Evolutionary conservation across 164 flowering plant species (phyloP).

Genomic region (Berberis vulgaris): DNA sequence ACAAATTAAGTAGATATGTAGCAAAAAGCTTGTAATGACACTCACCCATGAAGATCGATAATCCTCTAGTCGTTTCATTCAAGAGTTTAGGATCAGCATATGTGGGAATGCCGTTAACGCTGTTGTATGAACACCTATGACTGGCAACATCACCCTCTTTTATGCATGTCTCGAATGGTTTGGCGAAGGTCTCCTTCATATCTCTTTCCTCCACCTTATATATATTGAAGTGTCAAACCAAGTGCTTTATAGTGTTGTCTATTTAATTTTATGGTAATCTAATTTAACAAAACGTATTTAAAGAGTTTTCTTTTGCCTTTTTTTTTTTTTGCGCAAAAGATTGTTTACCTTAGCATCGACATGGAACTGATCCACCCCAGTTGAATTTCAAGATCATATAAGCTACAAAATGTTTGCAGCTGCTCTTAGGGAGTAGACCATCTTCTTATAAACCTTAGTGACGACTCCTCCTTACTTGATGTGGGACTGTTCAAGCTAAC

Average conservation of each 20-base stretch:
- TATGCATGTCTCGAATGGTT: conserved; percentile 20
- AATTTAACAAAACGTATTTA: neutral
- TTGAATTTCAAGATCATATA: conserved; percentile 18
- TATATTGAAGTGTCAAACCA: neutral
- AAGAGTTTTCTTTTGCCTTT: neutral
- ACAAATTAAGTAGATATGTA: neutral
- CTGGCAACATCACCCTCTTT: conserved; percentile 19
- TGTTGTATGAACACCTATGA: conserved; percentile 21
- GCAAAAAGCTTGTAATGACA: neutral
- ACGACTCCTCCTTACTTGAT: no score
- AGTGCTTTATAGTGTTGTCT: neutral
- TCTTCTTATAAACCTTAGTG: no score
- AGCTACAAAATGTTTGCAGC: conserved; percentile 20
- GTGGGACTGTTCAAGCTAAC: no score
- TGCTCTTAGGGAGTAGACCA: no score
- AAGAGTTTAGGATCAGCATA: conserved; percentile 16
- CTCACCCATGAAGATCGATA: conserved; percentile 22
- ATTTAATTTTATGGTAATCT: neutral
- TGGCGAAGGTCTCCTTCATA: neutral
- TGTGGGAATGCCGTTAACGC: conserved; percentile 15
- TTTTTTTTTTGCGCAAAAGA: neutral
- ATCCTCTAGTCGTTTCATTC: conserved; percentile 9
- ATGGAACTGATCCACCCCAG: conserved; percentile 11
- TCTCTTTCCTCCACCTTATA: conserved; percentile 3
- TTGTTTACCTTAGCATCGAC: conserved; percentile 15